Conservation (phyloP, 305 asterid species). For the Fraxinus platypoda region DNA sequence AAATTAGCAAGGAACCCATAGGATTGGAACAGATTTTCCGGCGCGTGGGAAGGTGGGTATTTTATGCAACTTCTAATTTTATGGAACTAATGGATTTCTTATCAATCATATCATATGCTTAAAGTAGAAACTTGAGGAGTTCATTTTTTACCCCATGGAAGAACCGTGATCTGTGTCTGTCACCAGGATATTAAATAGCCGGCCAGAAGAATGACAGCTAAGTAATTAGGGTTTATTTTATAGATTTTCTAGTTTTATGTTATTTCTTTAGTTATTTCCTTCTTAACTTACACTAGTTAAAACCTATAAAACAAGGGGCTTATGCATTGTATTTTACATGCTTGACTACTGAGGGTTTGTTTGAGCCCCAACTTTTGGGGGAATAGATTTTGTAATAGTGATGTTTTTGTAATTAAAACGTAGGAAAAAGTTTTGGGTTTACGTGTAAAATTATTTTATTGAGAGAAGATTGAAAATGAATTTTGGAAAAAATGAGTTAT, state of each 20-base stretch:
- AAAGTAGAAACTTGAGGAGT: not conserved
- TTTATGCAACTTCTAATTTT: not conserved
- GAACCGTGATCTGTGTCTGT: not conserved
- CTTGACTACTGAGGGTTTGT: not conserved
- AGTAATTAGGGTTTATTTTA: not conserved
- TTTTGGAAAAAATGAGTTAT: not conserved
- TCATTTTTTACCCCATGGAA: not conserved
- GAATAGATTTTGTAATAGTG: not conserved
- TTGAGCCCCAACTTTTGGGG: not conserved
- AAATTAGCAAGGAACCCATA: constrained; percentile 10
- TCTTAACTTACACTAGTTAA: not conserved
- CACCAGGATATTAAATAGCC: not conserved
- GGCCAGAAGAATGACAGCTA: not conserved
- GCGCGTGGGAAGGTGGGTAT: not conserved
- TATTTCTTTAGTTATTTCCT: not conserved
- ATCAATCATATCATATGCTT: not conserved
- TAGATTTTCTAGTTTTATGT: not conserved
- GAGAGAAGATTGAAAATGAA: not conserved
- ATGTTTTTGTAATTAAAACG: too few species aligned
- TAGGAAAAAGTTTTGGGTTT: too few species aligned
- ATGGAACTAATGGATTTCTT: not conserved
- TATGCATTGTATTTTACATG: not conserved
- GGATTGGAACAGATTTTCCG: not conserved
- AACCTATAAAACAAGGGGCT: not conserved
- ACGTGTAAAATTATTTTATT: not conserved